Conservation (phyloP, 2,329 filamentous ascomycete genomes). For the Cladosporium sp. region DNA sequence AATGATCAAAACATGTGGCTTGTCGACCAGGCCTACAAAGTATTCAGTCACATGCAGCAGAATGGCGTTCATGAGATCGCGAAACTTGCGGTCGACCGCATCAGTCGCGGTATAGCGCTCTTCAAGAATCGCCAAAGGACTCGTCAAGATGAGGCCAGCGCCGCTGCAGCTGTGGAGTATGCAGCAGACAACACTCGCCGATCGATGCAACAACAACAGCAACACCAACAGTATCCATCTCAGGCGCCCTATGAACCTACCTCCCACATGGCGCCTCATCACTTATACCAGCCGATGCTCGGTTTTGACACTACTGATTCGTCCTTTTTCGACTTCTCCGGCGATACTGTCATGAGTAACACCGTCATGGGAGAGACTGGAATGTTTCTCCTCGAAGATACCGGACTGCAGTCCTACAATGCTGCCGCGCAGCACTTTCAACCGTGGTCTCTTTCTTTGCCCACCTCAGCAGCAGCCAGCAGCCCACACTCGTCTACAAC, state of each 20-base stretch:
- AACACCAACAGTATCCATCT: background rate
- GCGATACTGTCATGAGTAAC: constrained; percentile 43
- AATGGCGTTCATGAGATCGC: constrained; percentile 45
- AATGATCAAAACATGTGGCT: constrained; percentile 35
- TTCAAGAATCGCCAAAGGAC: constrained; percentile 17
- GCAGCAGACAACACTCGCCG: constrained; percentile 14
- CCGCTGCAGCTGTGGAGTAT: constrained; percentile 14
- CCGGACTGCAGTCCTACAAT: constrained; percentile 35
- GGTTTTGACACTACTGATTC: background rate
- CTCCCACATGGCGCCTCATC: constrained; percentile 18
- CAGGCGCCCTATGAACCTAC: background rate
- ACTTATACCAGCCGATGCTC: constrained; percentile 7
- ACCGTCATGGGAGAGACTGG: constrained; percentile 46
- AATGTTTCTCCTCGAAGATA: constrained; percentile 46
- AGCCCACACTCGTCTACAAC: constrained; percentile 17
- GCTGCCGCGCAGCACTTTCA: constrained; percentile 10
- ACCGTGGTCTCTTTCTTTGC: constrained; percentile 5
- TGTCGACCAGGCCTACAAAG: constrained; percentile 38
- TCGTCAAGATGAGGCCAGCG: constrained; percentile 12
- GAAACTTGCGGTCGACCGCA: constrained; percentile 39
- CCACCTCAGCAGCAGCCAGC: constrained; percentile 3
- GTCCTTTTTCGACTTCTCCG: constrained; percentile 19
- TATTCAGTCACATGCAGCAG: constrained; percentile 41
- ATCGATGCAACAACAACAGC: background rate
- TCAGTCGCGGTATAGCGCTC: constrained; percentile 30